Evolutionary conservation across 805 yeast genomes (phyloP), one percentile per base, ranked within the genome.

Genomic region (Kluyveromyces siamensis): DNA sequence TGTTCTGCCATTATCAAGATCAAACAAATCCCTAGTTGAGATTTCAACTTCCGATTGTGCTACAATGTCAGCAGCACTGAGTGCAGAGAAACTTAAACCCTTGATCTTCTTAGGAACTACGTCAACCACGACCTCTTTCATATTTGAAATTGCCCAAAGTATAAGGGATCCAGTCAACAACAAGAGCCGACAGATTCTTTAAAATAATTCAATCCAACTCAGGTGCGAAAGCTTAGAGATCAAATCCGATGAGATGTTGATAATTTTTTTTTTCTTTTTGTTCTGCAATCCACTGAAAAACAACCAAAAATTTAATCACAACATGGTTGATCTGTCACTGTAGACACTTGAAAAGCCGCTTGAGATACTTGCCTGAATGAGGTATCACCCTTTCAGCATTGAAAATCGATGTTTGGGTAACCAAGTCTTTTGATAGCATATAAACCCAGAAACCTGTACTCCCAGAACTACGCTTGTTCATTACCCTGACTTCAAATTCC

Each of bases 11-110:
- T 84, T 80, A 56, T 89, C 96, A 51, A 93, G 72, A 67, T 93
- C 96, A 65, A 87, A 93, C 49, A 93, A 74, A 65, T 91, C 96
- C 57, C 97, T 77, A 16, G 96, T 87, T 39, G 85, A 78, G 51
- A 93, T 87, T 64, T 93, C 98, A 25, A 90, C 96, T 62, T 90
- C 96, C 2, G 96, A 85, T 70, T 91, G 96, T 18, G 91, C 91
- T 41, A 88, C 78, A 59, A 93, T 89, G 58, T 91, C 97, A 55
- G 83, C 79, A 37, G 96, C 87, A 36, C 93, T 83, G n/a, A 93
- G 75, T 4, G 96, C 96, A 37, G 96, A 86, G 61, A 93, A 93
- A 65, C 89, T 89, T 47, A 93, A 75, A 17, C 96, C 96, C 58
- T 83, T 78, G 71, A 93, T 93, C 60, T 84, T 77, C 71, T 91